A percentile compares a stretch with the other conserved stretches of the same genome.
phyloP scores from a whole-genome alignment of 1,284 basidiomycete species.

The Trametes versicolor region DNA sequence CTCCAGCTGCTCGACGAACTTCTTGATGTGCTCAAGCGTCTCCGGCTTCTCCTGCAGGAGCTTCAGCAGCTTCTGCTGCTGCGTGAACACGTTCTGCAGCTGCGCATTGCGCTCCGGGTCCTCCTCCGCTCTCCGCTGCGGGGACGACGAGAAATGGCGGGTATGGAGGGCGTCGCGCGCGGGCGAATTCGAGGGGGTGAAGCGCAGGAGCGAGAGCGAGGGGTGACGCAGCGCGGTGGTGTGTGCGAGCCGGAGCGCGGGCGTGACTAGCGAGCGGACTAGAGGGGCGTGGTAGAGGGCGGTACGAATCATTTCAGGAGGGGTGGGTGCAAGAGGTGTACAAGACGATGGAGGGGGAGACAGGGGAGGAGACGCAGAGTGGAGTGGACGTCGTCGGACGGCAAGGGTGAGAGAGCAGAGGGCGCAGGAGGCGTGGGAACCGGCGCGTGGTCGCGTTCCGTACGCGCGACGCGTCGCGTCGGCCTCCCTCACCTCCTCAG shows the following conservation, averaged over 20 bases:
- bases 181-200: slow-evolving; percentile 15
- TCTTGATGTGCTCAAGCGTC: slow-evolving; percentile 57
- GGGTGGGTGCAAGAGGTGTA: no score
- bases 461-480: slow-evolving; percentile 35
- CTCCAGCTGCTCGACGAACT: slow-evolving; percentile 57
- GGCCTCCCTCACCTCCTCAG: slow-evolving; percentile 15
- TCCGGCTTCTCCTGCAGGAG: slow-evolving; percentile 63
- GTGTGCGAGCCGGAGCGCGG: slow-evolving; percentile 28
- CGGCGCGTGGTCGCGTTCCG: slow-evolving; percentile 30
- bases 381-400: not conserved
- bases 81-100: slow-evolving; percentile 51
- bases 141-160: slow-evolving; percentile 35
- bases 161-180: slow-evolving; percentile 22
- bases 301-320: slow-evolving; percentile 26
- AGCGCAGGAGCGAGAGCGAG: slow-evolving; percentile 10
- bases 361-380: not conserved
- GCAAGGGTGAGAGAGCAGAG: slow-evolving; percentile 7
- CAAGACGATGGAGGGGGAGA: not conserved
- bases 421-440: slow-evolving; percentile 31
- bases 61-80: slow-evolving; percentile 56
- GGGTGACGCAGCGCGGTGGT: slow-evolving; percentile 30
- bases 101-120: slow-evolving; percentile 44
- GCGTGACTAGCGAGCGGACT: slow-evolving; percentile 23
- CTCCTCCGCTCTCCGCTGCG: slow-evolving; percentile 44
- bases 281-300: slow-evolving; percentile 25